Base-by-base conservation (phyloP, 176 grass and related monocot species). In the Phoenix dactylifera region DNA sequence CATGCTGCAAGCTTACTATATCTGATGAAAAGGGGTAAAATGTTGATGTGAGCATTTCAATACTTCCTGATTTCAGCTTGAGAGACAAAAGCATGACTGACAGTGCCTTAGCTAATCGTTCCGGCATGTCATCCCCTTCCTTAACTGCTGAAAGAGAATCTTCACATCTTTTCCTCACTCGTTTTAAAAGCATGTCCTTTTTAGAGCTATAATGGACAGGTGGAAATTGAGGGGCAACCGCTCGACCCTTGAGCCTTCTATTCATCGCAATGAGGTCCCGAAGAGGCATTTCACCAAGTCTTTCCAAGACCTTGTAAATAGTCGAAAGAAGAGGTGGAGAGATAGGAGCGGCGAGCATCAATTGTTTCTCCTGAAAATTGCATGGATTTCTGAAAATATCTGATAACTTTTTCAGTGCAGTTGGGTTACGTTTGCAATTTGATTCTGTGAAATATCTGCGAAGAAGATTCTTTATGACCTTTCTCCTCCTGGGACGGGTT, bases 31-130 rank as follows among this genome's bases (percentile, higher is more conserved):
- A 82, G 24, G 49, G 79, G 30, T 22, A 55, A 26, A 67, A 76
- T 25, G 71, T 73, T n/a, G 54, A 76, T 50, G 50, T 67, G 4
- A 22, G 57, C 22, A 76, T 17, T 54, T 66, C 52, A 18, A 65
- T 39, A 68, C 23, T 25, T 58, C n/a, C 65, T 60, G 54, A 76
- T 56, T 63, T 70, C 48, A 64, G 52, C 57, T 76, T 65, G 20
- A 61, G 20, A 35, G 79, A 72, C 24, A 82, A 66, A 71, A 61
- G 39, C 15, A 72, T 49, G 12, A 76, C 61, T n/a, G 79, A 76
- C 18, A 82, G 57, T 54, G 66, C 79, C 29, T 62, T 72, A 18
- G 60, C 61, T 22, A 82, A 72, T 50, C 50, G 48, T 16, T 66
- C 50, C 6, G 73, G 79, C 62, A 82, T 49, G 54, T 60, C 49